These are phyloP conservation scores for Eremothecium cymbalariae DNA, from an alignment of 1,139 yeast species.

Conservation along the genomic window DNA sequence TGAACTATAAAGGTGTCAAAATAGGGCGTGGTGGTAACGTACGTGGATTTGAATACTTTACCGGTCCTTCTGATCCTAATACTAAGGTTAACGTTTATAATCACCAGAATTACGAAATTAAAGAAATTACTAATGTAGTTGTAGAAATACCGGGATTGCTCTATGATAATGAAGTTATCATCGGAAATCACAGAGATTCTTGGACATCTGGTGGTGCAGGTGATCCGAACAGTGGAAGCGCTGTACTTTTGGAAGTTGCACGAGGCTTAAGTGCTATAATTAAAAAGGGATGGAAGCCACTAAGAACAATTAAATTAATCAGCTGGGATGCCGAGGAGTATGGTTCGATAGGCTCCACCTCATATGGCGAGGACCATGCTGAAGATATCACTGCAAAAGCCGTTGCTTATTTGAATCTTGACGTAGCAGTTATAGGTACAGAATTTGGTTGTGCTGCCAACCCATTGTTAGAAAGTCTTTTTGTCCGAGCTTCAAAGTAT, in stretches of 20 bases:
- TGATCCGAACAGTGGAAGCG: slow-evolving; percentile 39
- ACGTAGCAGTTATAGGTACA: slow-evolving; percentile 39
- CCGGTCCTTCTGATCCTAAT: slow-evolving; percentile 34
- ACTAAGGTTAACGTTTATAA: slow-evolving; percentile 32
- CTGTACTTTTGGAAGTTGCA: slow-evolving; percentile 39
- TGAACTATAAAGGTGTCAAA: slow-evolving; percentile 31
- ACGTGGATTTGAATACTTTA: slow-evolving; percentile 33
- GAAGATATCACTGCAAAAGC: slow-evolving; percentile 31
- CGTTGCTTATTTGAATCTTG: slow-evolving; percentile 41
- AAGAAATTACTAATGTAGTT: slow-evolving; percentile 38
- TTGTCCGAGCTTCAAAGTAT: slow-evolving; percentile 33
- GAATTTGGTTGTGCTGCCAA: slow-evolving; percentile 35
- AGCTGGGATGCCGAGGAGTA: slow-evolving; percentile 47
- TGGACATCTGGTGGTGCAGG: slow-evolving; percentile 39
- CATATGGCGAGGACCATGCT: slow-evolving; percentile 38
- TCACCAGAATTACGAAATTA: slow-evolving; percentile 33
- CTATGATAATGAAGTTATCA: slow-evolving; percentile 38
- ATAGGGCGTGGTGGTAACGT: slow-evolving; percentile 34
- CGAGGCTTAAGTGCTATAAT: slow-evolving; percentile 37
- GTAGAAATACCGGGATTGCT: slow-evolving; percentile 44
- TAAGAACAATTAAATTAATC: slow-evolving; percentile 42
- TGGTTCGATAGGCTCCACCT: slow-evolving; percentile 43
- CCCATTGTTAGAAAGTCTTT: slow-evolving; percentile 36
- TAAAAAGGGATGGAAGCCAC: slow-evolving; percentile 46
- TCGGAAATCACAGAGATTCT: slow-evolving; percentile 44